Base-by-base conservation (phyloP, 2,329 filamentous ascomycete species). In the Chrysoporthe cubensis region DNA sequence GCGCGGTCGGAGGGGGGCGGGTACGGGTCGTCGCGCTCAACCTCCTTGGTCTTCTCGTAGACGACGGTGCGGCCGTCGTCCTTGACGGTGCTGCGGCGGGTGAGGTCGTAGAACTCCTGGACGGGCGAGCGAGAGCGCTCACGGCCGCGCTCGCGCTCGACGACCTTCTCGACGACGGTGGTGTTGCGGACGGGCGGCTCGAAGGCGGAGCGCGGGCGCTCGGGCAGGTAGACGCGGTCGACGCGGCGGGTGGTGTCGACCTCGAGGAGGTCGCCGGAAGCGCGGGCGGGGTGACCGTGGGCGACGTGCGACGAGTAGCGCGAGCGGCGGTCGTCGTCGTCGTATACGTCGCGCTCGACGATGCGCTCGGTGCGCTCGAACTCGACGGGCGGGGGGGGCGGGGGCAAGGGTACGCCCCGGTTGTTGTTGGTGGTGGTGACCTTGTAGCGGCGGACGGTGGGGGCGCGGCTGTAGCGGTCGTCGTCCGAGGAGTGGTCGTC, bases 381-480 rank as follows among this genome's bases (percentile, higher is more conserved):
- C 69, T 83, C 82, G 60, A 77, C 75, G 64, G 66, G 65, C 6
- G 67, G 59, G 8, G 64, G 61, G 13, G 59, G 54, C 9, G 65
- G 57, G 7, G 61, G 56, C 4, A 37, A 14, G 8, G 44, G 46
- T 5, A 2, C 32, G 4, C n/a, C 58, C 11, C 52, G 64, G 56
- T 74, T n/a, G 14, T 26, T n/a, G 50, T 21, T 21, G 50, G 50
- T 26, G 37, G n/a, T 77, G 13, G 76, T 75, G 40, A 86, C 83
- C 74, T 86, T 86, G 79, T 86, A 86, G 66, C 84, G 81, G 69
- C 81, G 82, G 65, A 86, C 80, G n/a, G 82, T 85, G 5, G 68
- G 58, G 21, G 43, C 32, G 68, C 76, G 79, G 72, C 78, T 79
- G 76, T 81, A 82, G 54, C 77, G 76, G 62, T 85, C 82, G 65